phyloP scores from a whole-genome alignment of 1,139 yeast species.

The Geotrichum aggregatum region DNA sequence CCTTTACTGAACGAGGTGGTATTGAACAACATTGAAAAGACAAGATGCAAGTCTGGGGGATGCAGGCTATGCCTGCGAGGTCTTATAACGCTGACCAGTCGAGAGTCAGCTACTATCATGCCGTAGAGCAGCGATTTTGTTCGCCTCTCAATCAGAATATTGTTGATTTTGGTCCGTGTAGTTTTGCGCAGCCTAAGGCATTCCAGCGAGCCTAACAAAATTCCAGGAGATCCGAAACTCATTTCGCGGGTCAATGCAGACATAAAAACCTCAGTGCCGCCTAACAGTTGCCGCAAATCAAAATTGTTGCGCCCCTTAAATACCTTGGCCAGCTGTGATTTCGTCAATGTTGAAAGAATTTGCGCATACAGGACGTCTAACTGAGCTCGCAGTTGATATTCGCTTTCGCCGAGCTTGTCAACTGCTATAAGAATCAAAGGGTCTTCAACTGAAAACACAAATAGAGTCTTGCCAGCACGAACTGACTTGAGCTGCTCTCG shows the following conservation, averaged over 20 bases:
- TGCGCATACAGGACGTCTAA: slow-evolving; percentile 73
- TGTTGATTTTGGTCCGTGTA: slow-evolving; percentile 46
- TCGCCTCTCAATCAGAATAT: slow-evolving; percentile 43
- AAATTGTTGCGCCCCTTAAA: slow-evolving; percentile 73
- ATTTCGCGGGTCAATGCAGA: slow-evolving; percentile 59
- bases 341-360: slow-evolving; percentile 72
- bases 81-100: slow-evolving; percentile 56
- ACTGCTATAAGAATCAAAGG: slow-evolving; percentile 77
- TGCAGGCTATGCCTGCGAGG: slow-evolving; percentile 64
- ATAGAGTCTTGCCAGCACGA: slow-evolving; percentile 43
- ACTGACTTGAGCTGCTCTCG: slow-evolving; percentile 30
- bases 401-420: slow-evolving; percentile 53
- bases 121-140: slow-evolving; percentile 57
- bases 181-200: slow-evolving; percentile 50
- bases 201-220: slow-evolving; percentile 59
- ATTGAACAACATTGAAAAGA: slow-evolving; percentile 59
- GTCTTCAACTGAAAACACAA: slow-evolving; percentile 58
- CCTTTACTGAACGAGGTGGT: slow-evolving; percentile 48
- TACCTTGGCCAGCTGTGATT: slow-evolving; percentile 64
- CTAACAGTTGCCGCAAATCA: slow-evolving; percentile 72
- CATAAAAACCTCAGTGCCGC: slow-evolving; percentile 59
- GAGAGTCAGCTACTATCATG: slow-evolving; percentile 52
- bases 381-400: slow-evolving; percentile 58
- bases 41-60: slow-evolving; percentile 62
- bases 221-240: slow-evolving; percentile 50